A percentile compares a stretch with the other conserved stretches of the same genome.
Evolutionary conservation across 768 basidiomycete species (phyloP).

Genomic region (Kwoniella bestiolae): DNA sequence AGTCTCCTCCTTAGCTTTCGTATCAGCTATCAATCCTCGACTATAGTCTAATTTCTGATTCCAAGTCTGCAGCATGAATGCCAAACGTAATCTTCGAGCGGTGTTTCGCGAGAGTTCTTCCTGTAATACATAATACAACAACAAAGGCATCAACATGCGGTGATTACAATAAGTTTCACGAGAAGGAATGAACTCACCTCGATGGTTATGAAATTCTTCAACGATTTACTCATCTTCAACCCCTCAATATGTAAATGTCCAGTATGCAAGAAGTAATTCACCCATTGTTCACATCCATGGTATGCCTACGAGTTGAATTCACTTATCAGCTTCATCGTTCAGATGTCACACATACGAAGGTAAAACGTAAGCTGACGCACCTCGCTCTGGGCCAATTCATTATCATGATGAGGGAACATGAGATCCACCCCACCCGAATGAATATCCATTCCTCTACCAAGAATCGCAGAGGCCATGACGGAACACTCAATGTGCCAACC

Average conservation of each 20-base stretch:
- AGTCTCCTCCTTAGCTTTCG: conserved; percentile 76
- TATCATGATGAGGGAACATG: conserved; percentile 99
- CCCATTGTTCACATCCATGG: conserved; percentile 89
- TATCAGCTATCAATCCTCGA: conserved; percentile 81
- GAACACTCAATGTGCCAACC: conserved; percentile 99
- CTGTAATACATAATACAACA: conserved; percentile 58
- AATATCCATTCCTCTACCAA: conserved; percentile 92
- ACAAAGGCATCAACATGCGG: background rate
- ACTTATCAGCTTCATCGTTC: background rate
- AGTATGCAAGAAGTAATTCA: conserved; percentile 98
- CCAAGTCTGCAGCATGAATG: conserved; percentile 90
- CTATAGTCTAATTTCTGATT: conserved; percentile 93
- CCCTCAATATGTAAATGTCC: conserved; percentile 98
- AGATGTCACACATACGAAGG: background rate
- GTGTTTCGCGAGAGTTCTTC: conserved; percentile 83
- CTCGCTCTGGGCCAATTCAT: conserved; percentile 97
- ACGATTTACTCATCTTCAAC: conserved; percentile 97
- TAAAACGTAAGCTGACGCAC: conserved; percentile 55
- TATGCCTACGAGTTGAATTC: conserved; percentile 68
- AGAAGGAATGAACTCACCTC: conserved; percentile 45
- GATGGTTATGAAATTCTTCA: conserved; percentile 99
- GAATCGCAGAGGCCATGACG: conserved; percentile 91
- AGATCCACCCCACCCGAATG: conserved; percentile 97
- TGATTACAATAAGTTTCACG: background rate
- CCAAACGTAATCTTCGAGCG: conserved; percentile 84